phyloP scores from a whole-genome alignment of 495 filamentous ascomycete species.

The Trichoderma gamsii region DNA sequence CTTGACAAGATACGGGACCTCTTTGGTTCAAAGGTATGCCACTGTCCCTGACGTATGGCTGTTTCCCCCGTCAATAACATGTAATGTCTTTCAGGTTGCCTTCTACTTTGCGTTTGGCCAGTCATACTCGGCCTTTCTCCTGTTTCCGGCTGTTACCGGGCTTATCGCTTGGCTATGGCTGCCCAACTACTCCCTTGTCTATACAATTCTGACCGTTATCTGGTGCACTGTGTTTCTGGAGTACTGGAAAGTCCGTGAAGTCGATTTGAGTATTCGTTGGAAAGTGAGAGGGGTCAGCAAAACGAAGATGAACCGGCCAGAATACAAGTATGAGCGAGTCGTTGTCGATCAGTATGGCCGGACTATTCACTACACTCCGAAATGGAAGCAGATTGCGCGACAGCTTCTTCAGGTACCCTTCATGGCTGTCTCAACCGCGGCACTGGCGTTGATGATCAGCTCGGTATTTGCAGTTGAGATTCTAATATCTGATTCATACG shows the following conservation, averaged over 20 bases:
- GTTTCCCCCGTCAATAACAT: background rate
- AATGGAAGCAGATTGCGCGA: slow-evolving; percentile 18
- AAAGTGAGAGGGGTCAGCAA: slow-evolving; percentile 14
- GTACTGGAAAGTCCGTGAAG: slow-evolving; percentile 19
- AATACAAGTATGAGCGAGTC: slow-evolving; percentile 18
- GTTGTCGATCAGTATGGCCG: slow-evolving; percentile 16
- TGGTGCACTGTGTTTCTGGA: slow-evolving; percentile 19
- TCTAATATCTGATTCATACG: slow-evolving; percentile 18
- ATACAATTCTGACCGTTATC: slow-evolving; percentile 13
- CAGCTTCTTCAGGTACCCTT: slow-evolving; percentile 19
- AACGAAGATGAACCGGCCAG: slow-evolving; percentile 12
- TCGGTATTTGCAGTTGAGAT: slow-evolving; percentile 18
- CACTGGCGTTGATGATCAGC: slow-evolving; percentile 15
- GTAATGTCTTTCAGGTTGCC: background rate
- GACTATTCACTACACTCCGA: slow-evolving; percentile 14
- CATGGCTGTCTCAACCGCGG: slow-evolving; percentile 10
- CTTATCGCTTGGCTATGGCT: slow-evolving; percentile 17
- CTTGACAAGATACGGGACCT: slow-evolving; percentile 18
- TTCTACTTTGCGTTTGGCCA: slow-evolving; percentile 14
- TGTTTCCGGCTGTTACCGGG: slow-evolving; percentile 16
- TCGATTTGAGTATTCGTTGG: slow-evolving; percentile 18
- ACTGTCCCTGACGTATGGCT: background rate
- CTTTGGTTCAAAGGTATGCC: slow-evolving; percentile 17
- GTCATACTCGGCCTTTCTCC: slow-evolving; percentile 4
- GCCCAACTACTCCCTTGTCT: slow-evolving; percentile 17